Evolutionary conservation across 1,139 yeast species (phyloP).

Genomic region (Yarrowia galli): DNA sequence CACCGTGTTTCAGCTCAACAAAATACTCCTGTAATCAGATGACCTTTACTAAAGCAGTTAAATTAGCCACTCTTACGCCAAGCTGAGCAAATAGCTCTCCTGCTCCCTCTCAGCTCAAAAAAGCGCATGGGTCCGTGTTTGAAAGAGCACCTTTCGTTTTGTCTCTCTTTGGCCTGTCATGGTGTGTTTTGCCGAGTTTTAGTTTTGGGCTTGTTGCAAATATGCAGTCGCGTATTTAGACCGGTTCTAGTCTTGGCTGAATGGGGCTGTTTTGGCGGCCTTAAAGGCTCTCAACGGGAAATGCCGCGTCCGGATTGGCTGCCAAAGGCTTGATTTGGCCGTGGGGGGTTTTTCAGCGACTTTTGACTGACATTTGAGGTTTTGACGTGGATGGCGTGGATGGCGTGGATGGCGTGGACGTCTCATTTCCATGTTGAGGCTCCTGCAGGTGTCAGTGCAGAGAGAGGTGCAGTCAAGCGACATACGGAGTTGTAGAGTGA

Average conservation of each 20-base stretch:
- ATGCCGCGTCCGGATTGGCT: constrained; percentile 1
- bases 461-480: not conserved
- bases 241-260: not conserved
- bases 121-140: not conserved
- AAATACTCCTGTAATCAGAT: no score
- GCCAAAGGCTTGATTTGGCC: not conserved
- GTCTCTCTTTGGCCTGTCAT: not conserved
- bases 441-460: not conserved
- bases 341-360: no score
- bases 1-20: no score
- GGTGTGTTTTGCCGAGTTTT: no score
- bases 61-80: no score
- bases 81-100: no score
- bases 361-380: no score
- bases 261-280: not conserved
- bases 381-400: no score
- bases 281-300: not conserved
- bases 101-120: not conserved
- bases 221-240: constrained; percentile 23
- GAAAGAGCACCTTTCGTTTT: not conserved
- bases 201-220: no score
- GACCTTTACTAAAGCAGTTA: no score
- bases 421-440: not conserved
- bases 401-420: no score
- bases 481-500: no score